A percentile compares a stretch with the other conserved stretches of the same genome.
phyloP scores from a whole-genome alignment of 805 yeast genomes.

The Lipomyces orientalis region DNA sequence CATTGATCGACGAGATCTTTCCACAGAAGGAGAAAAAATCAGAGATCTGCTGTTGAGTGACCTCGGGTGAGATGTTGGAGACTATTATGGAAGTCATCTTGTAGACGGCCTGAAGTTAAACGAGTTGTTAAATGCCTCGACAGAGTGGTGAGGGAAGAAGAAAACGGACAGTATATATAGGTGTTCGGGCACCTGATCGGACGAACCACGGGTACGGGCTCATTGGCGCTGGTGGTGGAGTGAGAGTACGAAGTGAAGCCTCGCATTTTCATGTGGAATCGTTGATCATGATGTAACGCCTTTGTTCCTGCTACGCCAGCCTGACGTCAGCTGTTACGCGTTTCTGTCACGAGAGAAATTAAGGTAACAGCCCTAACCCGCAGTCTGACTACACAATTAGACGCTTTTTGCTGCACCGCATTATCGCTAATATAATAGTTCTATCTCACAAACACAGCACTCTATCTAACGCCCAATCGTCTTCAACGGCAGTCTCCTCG shows the following conservation, averaged over 20 bases:
- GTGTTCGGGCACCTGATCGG: neutral
- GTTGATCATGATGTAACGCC: neutral
- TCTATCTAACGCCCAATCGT: constrained; percentile 24
- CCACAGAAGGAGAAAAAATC: constrained; percentile 83
- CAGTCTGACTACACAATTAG: too few relatives aligned
- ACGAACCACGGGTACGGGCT: neutral
- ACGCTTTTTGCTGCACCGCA: too few relatives aligned
- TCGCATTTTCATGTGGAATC: neutral
- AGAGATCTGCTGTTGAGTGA: constrained; percentile 57
- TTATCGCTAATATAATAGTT: neutral
- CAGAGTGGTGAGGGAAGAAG: neutral
- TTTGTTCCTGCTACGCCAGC: too few relatives aligned
- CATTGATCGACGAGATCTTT: constrained; percentile 46
- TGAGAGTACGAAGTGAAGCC: neutral
- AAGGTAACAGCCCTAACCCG: neutral
- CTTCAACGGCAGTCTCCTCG: constrained; percentile 34
- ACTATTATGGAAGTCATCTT: constrained; percentile 53
- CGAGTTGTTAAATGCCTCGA: too few relatives aligned
- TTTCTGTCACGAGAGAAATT: too few relatives aligned
- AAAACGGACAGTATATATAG: neutral
- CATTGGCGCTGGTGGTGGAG: neutral
- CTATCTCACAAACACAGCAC: neutral
- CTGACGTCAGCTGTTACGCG: neutral
- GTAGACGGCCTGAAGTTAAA: neutral
- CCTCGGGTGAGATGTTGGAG: constrained; percentile 58